Percentiles rank a stretch among this genome's conserved stretches.
Evolutionary conservation across 768 basidiomycete species (phyloP).

Genomic region (Termitomyces sp.): DNA sequence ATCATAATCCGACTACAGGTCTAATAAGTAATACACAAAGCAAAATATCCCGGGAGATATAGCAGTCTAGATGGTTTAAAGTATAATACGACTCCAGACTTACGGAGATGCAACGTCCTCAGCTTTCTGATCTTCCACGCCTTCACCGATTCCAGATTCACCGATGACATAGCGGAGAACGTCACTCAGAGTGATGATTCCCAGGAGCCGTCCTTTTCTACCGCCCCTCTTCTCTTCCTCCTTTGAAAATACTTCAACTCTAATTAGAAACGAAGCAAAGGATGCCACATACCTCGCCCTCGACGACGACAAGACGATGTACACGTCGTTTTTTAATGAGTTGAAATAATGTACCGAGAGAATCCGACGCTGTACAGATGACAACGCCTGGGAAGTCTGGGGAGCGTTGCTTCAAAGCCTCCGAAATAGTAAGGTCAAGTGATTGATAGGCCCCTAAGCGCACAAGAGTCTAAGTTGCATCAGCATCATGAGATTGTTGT

Average conservation of each 20-base stretch:
- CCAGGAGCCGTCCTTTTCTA: slow-evolving; percentile 76
- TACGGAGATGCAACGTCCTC: slow-evolving; percentile 4
- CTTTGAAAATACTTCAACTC: slow-evolving; percentile 26
- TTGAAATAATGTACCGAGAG: slow-evolving; percentile 83
- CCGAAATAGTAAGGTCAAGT: slow-evolving; percentile 89
- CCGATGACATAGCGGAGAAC: slow-evolving; percentile 81
- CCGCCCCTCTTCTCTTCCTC: slow-evolving; percentile 78
- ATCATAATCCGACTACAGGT: slow-evolving; percentile 2
- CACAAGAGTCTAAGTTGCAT: slow-evolving; percentile 71
- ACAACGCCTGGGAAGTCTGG: slow-evolving; percentile 97
- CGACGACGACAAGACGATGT: slow-evolving; percentile 92
- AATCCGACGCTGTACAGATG: slow-evolving; percentile 89
- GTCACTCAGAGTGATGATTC: slow-evolving; percentile 86
- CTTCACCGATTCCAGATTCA: slow-evolving; percentile 47
- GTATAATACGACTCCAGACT: neutral
- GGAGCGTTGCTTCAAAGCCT: slow-evolving; percentile 88
- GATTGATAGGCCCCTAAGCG: slow-evolving; percentile 91
- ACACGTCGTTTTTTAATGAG: slow-evolving; percentile 91
- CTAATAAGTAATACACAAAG: slow-evolving; percentile 8
- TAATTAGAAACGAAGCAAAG: neutral
- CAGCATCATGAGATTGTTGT: slow-evolving; percentile 1
- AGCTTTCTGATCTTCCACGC: slow-evolving; percentile 21
- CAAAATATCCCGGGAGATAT: slow-evolving; percentile 7
- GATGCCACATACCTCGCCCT: slow-evolving; percentile 65
- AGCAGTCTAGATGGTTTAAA: slow-evolving; percentile 8